These are phyloP conservation scores for Fusarium heterosporum DNA, from an alignment of 2,329 filamentous ascomycete genomes.

Conservation along the genomic window DNA sequence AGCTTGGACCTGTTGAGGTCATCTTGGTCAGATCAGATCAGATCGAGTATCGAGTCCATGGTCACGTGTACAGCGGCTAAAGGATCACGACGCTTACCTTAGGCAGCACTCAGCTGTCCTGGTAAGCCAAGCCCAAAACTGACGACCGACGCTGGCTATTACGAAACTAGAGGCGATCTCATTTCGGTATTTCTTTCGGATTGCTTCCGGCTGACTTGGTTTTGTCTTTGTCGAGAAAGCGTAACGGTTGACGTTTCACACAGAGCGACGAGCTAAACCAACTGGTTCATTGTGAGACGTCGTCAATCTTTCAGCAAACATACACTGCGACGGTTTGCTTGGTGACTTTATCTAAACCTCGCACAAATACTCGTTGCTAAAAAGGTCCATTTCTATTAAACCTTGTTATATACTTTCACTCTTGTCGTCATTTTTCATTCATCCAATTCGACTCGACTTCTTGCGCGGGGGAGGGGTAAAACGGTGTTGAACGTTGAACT, in stretches of 20 bases:
- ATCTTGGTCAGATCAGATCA: neutral
- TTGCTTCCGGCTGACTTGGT: constrained; percentile 1
- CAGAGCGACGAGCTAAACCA: constrained; percentile 1
- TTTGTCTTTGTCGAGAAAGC: constrained; percentile 11
- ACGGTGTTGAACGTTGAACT: constrained; percentile 22
- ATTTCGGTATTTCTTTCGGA: neutral
- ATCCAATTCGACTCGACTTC: constrained; percentile 22
- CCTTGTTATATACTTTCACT: neutral
- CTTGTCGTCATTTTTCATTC: constrained; percentile 9
- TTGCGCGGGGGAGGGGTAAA: constrained; percentile 45
- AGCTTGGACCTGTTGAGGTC: too few species aligned
- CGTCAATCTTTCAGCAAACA: constrained; percentile 13
- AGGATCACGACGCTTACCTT: constrained; percentile 42
- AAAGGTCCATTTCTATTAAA: neutral
- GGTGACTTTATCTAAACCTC: neutral
- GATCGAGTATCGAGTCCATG: neutral
- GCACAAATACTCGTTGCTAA: neutral
- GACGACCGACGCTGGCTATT: constrained; percentile 28
- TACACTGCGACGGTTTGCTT: constrained; percentile 2
- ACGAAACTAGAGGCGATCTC: constrained; percentile 19
- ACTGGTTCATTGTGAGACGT: constrained; percentile 33
- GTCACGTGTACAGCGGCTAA: constrained; percentile 38
- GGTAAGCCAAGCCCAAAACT: constrained; percentile 41
- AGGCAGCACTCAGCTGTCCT: constrained; percentile 44
- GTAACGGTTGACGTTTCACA: constrained; percentile 36